Percentiles rank a stretch among this genome's conserved stretches.
These are phyloP conservation scores for Fomes fomentarius DNA, from an alignment of 1,284 basidiomycete species.

Conservation along the genomic window DNA sequence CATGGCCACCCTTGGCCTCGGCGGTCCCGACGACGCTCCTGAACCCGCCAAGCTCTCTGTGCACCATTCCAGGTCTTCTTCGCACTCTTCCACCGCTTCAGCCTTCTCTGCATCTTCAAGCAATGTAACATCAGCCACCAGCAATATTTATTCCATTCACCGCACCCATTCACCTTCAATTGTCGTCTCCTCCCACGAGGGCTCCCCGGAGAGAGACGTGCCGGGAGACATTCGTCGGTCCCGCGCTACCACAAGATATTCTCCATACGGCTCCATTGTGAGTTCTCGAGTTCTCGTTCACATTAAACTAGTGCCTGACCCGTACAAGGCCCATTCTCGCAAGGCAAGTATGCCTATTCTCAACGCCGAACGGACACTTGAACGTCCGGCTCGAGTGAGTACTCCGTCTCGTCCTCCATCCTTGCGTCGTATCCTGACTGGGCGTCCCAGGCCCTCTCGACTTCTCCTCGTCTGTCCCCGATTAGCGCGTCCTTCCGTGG, in stretches of 20 bases:
- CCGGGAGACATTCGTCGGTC: slow-evolving; percentile 33
- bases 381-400: slow-evolving; percentile 35
- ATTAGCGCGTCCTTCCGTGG: slow-evolving; percentile 29
- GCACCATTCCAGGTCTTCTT: slow-evolving; percentile 39
- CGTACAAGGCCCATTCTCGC: slow-evolving; percentile 34
- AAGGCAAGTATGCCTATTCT: slow-evolving; percentile 39
- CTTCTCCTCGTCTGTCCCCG: slow-evolving; percentile 50
- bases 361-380: slow-evolving; percentile 28
- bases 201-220: slow-evolving; percentile 23
- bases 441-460: slow-evolving; percentile 39
- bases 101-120: slow-evolving; percentile 32
- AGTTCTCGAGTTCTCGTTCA: slow-evolving; percentile 32
- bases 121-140: slow-evolving; percentile 27
- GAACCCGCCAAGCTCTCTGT: slow-evolving; percentile 25
- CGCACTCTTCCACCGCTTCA: slow-evolving; percentile 42
- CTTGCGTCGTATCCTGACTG: slow-evolving; percentile 4
- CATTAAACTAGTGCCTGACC: slow-evolving; percentile 4
- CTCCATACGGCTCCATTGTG: slow-evolving; percentile 65
- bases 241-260: slow-evolving; percentile 49
- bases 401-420: neutral
- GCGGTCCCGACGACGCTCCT: slow-evolving; percentile 39
- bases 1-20: slow-evolving; percentile 78
- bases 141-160: slow-evolving; percentile 21
- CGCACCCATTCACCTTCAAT: slow-evolving; percentile 22
- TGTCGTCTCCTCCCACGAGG: slow-evolving; percentile 24